Percentiles rank a stretch among this genome's conserved stretches.
Conservation (phyloP, 106 monocot species). For the Xerophyta viscosa region DNA sequence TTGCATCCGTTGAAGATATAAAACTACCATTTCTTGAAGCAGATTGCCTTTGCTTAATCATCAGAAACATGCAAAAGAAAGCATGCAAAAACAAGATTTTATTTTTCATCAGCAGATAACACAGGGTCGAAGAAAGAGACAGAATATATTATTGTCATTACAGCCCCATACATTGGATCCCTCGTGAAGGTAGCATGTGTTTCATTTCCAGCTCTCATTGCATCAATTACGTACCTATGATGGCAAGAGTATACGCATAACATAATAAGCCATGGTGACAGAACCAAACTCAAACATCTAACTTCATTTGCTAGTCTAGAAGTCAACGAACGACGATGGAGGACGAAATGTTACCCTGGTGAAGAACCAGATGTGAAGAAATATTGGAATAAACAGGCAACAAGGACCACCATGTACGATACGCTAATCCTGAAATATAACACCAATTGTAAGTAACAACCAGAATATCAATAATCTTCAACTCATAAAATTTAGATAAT, state of each 20-base stretch:
- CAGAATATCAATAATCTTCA: no score
- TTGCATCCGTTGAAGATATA: slow-evolving; percentile 19
- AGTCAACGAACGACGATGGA: background rate
- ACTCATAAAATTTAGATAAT: no score
- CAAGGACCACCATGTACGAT: no score
- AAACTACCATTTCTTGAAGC: slow-evolving; percentile 55
- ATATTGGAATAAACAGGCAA: slow-evolving; percentile 67
- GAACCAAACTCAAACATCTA: background rate
- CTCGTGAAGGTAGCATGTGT: slow-evolving; percentile 22
- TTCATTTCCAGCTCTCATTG: slow-evolving; percentile 40
- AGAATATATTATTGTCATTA: background rate
- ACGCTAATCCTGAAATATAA: no score
- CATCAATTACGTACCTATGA: slow-evolving; percentile 72
- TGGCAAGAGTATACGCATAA: background rate
- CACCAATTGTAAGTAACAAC: no score
- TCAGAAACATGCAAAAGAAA: slow-evolving; percentile 29
- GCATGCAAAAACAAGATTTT: background rate
- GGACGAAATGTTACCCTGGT: slow-evolving; percentile 56
- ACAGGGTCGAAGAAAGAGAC: background rate
- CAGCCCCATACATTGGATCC: slow-evolving; percentile 47
- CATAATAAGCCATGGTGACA: background rate
- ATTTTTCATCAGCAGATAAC: background rate
- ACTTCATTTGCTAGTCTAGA: background rate
- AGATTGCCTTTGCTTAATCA: slow-evolving; percentile 90
- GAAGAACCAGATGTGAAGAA: slow-evolving; percentile 63